These are phyloP conservation scores for Cryptococcus depauperatus DNA, from an alignment of 1,284 basidiomycete species.

Conservation along the genomic window DNA sequence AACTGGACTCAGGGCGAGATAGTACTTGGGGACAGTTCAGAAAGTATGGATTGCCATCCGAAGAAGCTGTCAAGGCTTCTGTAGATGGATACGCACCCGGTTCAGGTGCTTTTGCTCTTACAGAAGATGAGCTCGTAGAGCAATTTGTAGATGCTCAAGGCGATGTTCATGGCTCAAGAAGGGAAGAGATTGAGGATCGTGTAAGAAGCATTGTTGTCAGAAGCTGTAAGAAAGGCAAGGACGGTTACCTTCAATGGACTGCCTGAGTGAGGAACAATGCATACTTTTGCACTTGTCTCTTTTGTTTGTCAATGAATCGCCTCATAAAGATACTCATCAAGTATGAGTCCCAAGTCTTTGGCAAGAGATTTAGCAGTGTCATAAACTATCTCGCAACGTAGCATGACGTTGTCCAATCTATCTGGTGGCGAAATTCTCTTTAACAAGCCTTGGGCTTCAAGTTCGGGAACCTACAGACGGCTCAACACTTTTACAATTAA, in stretches of 20 bases:
- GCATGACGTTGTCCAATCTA: constrained; percentile 56
- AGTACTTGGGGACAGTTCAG: constrained; percentile 43
- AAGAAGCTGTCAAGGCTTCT: constrained; percentile 27
- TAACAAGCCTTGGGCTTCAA: constrained; percentile 60
- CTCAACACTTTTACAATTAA: not conserved
- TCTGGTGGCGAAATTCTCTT: constrained; percentile 55
- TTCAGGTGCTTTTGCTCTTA: constrained; percentile 42
- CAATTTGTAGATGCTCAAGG: constrained; percentile 25
- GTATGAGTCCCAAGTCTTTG: constrained; percentile 55
- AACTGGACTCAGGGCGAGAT: constrained; percentile 21
- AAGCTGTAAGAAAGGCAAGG: constrained; percentile 28
- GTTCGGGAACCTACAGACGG: constrained; percentile 57
- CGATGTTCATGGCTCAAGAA: constrained; percentile 22
- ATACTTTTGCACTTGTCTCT: too few relatives aligned
- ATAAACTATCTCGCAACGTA: constrained; percentile 67
- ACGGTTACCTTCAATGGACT: constrained; percentile 39
- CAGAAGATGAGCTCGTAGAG: constrained; percentile 33
- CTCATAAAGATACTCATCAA: constrained; percentile 70
- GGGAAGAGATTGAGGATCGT: constrained; percentile 23
- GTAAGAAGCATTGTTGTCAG: constrained; percentile 26
- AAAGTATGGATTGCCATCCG: constrained; percentile 39
- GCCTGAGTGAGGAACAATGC: constrained; percentile 2
- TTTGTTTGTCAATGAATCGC: constrained; percentile 13
- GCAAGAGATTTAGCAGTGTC: constrained; percentile 57
- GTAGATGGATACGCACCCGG: constrained; percentile 35